Percentiles rank a stretch among this genome's conserved stretches.
Evolutionary conservation across 768 basidiomycete species (phyloP).

Genomic region (Ephemerocybe angulata): DNA sequence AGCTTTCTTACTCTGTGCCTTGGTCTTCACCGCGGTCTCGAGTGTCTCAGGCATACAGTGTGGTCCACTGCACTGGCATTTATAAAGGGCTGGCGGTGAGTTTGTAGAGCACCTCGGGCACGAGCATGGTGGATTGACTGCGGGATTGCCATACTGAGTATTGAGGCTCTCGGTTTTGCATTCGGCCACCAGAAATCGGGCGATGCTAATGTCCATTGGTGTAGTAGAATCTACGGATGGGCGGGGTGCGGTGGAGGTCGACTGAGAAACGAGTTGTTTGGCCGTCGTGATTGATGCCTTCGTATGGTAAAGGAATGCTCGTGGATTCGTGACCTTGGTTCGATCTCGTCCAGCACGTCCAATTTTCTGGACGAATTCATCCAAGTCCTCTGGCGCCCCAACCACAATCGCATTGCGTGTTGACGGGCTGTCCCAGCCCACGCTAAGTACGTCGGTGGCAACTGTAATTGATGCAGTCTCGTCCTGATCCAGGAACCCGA

Average conservation of each 20-base stretch:
- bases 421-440: constrained; percentile 15
- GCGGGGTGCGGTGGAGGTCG: background rate
- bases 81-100: background rate
- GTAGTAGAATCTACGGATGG: background rate
- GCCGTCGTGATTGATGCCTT: background rate
- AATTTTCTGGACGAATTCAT: constrained; percentile 17
- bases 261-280: background rate
- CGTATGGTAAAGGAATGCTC: background rate
- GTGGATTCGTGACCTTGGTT: background rate
- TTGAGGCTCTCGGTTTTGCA: constrained; percentile 8
- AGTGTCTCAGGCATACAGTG: background rate
- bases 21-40: background rate
- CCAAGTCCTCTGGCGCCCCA: constrained; percentile 13
- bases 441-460: constrained; percentile 16
- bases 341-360: constrained; percentile 7
- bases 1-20: background rate
- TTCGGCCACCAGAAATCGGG: constrained; percentile 5
- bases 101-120: constrained; percentile 2
- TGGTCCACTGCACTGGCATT: constrained; percentile 11
- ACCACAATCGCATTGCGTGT: constrained; percentile 13
- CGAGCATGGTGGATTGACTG: constrained; percentile 1
- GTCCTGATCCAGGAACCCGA: constrained; percentile 15
- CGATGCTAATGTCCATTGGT: constrained; percentile 12
- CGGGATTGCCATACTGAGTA: constrained; percentile 9
- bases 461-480: constrained; percentile 5